Evolutionary conservation across 805 yeast species (phyloP), one percentile per base, ranked within the genome.

Genomic region (Saccharomycopsis guyanensis): DNA sequence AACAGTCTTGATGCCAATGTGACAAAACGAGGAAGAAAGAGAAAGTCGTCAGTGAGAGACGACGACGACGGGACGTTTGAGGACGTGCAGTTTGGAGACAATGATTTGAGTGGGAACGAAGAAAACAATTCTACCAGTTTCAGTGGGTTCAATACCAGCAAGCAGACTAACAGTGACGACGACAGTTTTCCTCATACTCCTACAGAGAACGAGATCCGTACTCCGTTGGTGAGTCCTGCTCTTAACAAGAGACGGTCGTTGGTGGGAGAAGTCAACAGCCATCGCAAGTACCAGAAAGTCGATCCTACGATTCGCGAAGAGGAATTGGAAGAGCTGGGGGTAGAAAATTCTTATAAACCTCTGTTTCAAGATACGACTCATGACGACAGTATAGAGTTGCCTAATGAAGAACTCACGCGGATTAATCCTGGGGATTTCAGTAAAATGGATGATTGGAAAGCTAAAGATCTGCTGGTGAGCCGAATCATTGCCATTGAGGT

Each of bases 141-240:
- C 18, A 15, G 16, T 34, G n/a, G n/a, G n/a, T n/a, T n/a, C n/a
- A n/a, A n/a, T n/a, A n/a, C n/a, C n/a, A n/a, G n/a, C n/a, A n/a
- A n/a, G n/a, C n/a, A n/a, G n/a, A n/a, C n/a, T n/a, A 6, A 25
- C 33, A 23, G 20, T 6, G 47, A 38, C 4, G 49, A 46, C 38
- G 53, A 49, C 2, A 34, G 27, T 35, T 49, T 27, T 18, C 53
- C 53, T 4, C 49, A 37, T 23, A 50, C 53, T 15, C 51, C 53
- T 4, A 29, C 32, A 18, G 53, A 50, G 19, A 50, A 50, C n/a
- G 48, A 46, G 18, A 40, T 46, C 7, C 51, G 31, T 13, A 47
- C 48, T 4, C 53, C 53, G n/a, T 22, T 40, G 8, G 51, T 46
- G 5, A 40, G 48, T 34, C 53, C 53, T 6, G 46, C 43, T 7